Evolutionary conservation across 2,329 filamentous ascomycete genomes (phyloP), one percentile per base, ranked within the genome.

Genomic region (Akanthomyces lecanii): DNA sequence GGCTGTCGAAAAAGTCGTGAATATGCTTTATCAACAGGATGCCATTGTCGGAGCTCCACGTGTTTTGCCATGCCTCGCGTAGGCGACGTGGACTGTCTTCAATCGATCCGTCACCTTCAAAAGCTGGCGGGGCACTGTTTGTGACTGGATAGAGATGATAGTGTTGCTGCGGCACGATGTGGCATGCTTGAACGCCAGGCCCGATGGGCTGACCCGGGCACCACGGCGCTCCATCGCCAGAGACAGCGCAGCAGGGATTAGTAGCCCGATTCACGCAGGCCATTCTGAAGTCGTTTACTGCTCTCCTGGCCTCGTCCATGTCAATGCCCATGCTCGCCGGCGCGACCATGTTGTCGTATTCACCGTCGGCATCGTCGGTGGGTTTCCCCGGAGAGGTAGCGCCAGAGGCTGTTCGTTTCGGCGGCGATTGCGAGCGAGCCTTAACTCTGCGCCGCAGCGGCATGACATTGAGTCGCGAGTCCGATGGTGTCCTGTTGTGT

Each of bases 21-120:
- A 57, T 30, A 16, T 57, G 54, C 42, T 57, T 45, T 40, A 57
- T 47, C 5, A 36, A 36, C 40, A 57, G 18, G n/a, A 57, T 57
- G 18, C 42, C 28, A 11, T 57, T 36, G 16, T 21, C 18, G 4
- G 25, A 3, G 14, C 28, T 44, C n/a, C 38, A 47, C 5, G 28
- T 57, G 4, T 16, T 21, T 7, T 21, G 25, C 28, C 54, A 47
- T 45, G 54, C 54, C 40, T 47, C 42, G 11, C n/a, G 54, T 21
- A 57, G 40, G 18, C 42, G 10, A 11, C 25, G 21, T n/a, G 42
- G 25, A 40, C 28, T 23, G 18, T 36, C 6, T 16, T 45, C 7
- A 25, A 36, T 18, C 16, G 2, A 3, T 33, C 6, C 21, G 7
- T 56, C 23, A n/a, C 1, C 8, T 4, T n/a, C 12, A n/a, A n/a